phyloP scores from a whole-genome alignment of 345 rosid genomes.

The Ceriops decandra region DNA sequence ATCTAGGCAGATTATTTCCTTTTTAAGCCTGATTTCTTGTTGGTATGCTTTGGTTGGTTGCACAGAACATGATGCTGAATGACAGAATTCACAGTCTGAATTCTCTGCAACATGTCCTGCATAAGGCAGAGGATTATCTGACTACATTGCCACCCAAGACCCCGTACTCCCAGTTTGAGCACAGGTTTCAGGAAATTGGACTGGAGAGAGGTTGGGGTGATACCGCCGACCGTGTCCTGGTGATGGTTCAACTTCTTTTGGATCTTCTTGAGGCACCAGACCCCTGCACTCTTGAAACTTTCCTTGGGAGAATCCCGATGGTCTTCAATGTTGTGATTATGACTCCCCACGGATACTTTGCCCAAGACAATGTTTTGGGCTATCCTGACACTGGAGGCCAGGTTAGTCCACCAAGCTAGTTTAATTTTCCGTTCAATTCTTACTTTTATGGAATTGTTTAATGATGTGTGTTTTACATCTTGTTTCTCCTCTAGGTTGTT shows the following conservation, averaged over 20 bases:
- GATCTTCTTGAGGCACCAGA: constrained; percentile 98
- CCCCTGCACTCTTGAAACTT: constrained; percentile 85
- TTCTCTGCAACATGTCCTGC: constrained; percentile 61
- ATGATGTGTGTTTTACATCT: not conserved
- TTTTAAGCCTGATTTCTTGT: not conserved
- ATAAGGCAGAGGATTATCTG: constrained; percentile 88
- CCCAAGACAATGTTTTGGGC: constrained; percentile 92
- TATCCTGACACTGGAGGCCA: constrained; percentile 99
- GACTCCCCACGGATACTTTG: constrained; percentile 94
- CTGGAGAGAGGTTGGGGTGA: constrained; percentile 97
- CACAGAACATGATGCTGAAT: constrained; percentile 82
- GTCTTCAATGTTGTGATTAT: constrained; percentile 90
- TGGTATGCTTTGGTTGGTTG: constrained; percentile 8
- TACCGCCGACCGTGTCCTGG: constrained; percentile 68
- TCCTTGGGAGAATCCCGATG: constrained; percentile 86
- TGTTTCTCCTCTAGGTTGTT: constrained; percentile 50
- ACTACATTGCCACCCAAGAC: constrained; percentile 46
- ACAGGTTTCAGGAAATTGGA: constrained; percentile 87
- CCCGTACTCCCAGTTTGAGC: constrained; percentile 54
- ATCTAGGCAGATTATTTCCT: not conserved
- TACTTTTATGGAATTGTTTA: not conserved
- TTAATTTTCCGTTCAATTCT: not conserved
- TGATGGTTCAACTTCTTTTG: constrained; percentile 83
- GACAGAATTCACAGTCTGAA: constrained; percentile 61
- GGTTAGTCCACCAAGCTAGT: constrained; percentile 35